Evolutionary conservation across 495 filamentous ascomycete genomes (phyloP).

Genomic region (Corynascus novoguineensis): DNA sequence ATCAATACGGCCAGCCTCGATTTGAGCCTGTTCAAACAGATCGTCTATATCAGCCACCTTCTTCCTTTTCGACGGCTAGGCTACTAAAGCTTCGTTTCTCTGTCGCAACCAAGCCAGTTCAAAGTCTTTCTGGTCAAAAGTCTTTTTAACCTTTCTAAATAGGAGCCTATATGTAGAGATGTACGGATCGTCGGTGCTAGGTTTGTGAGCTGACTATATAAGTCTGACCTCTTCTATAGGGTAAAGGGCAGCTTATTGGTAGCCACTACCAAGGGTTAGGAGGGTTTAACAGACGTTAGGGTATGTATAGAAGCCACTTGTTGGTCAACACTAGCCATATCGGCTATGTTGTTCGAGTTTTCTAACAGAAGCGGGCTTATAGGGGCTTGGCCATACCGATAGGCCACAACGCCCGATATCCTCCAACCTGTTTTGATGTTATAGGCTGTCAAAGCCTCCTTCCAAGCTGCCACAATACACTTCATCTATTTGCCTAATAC

Average conservation of each 20-base stretch:
- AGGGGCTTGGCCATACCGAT: no score
- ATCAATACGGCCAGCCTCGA: no score
- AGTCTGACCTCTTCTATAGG: neutral
- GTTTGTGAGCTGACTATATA: neutral
- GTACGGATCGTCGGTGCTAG: neutral
- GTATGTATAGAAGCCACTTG: neutral
- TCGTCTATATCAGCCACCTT: no score
- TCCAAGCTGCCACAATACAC: no score
- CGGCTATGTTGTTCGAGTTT: neutral
- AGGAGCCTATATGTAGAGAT: neutral
- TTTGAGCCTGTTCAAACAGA: no score
- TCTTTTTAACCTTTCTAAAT: neutral
- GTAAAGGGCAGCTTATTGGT: neutral
- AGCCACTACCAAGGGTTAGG: neutral
- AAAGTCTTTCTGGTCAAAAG: neutral
- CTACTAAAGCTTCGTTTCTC: neutral
- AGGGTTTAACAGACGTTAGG: neutral
- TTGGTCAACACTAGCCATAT: neutral
- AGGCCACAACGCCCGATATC: no score
- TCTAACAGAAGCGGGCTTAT: neutral
- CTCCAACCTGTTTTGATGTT: no score
- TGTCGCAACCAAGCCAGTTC: neutral
- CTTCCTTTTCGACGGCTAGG: no score
- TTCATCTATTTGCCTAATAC: no score
- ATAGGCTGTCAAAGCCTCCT: no score